Conservation (phyloP, 495 filamentous ascomycete species). For the Tuber aestivum region DNA sequence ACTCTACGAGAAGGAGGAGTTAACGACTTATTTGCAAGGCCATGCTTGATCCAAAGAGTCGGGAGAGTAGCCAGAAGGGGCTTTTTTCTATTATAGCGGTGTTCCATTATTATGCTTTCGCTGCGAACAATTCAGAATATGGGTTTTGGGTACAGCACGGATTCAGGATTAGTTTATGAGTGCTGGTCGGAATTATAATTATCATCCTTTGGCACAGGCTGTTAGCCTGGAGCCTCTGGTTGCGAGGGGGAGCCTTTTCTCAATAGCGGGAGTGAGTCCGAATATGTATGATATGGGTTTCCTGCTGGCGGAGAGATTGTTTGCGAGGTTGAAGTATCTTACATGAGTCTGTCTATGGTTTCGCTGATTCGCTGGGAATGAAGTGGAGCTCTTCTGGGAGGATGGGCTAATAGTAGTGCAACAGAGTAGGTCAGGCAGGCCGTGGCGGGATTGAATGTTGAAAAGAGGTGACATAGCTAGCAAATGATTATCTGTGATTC, state of each 20-base stretch:
- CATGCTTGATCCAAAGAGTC: slow-evolving; percentile 49
- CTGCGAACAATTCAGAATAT: slow-evolving; percentile 11
- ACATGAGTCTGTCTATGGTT: background rate
- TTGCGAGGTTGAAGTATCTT: background rate
- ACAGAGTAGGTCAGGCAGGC: slow-evolving; percentile 25
- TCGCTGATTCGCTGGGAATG: slow-evolving; percentile 45
- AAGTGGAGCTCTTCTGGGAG: slow-evolving; percentile 26
- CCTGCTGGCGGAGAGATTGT: slow-evolving; percentile 5
- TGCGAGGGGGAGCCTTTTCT: slow-evolving; percentile 53
- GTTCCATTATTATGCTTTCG: slow-evolving; percentile 38
- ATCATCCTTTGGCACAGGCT: slow-evolving; percentile 55
- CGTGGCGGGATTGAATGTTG: too few species aligned
- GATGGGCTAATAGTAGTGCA: background rate
- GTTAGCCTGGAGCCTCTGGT: slow-evolving; percentile 53
- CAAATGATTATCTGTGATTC: background rate
- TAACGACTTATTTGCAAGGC: slow-evolving; percentile 53
- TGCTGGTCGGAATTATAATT: slow-evolving; percentile 54
- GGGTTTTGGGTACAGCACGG: slow-evolving; percentile 8
- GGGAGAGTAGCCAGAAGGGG: slow-evolving; percentile 49
- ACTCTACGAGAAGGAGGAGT: slow-evolving; percentile 48
- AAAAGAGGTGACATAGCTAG: background rate
- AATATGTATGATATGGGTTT: slow-evolving; percentile 49
- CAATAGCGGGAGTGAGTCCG: slow-evolving; percentile 50
- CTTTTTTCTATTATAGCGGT: slow-evolving; percentile 55
- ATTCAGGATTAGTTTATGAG: slow-evolving; percentile 43